These are phyloP conservation scores for Vicia sativa DNA, from an alignment of 306 rosid genomes.

Conservation along the genomic window DNA sequence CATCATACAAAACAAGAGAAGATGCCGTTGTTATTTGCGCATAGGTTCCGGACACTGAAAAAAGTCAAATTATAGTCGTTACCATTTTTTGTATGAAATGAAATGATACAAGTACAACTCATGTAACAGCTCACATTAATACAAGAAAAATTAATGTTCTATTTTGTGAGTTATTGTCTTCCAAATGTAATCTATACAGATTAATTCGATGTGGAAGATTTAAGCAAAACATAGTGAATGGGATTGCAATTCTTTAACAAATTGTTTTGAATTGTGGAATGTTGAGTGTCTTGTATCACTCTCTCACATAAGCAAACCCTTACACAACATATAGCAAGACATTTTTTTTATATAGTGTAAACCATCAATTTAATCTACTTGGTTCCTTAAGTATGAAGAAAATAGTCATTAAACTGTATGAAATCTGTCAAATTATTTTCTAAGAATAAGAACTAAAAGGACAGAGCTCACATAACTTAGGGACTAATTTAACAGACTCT, in stretches of 20 bases:
- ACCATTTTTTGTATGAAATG: constrained; percentile 32
- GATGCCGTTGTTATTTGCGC: constrained; percentile 45
- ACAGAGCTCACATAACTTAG: too few species aligned
- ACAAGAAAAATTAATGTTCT: not conserved
- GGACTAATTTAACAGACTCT: too few species aligned
- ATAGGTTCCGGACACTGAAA: constrained; percentile 41
- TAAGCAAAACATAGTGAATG: not conserved
- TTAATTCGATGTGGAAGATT: not conserved
- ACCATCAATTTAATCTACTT: too few species aligned
- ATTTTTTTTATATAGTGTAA: too few species aligned
- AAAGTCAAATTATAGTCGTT: constrained; percentile 20
- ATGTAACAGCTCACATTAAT: constrained; percentile 19
- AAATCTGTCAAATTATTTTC: too few species aligned
- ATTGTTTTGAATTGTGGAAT: not conserved
- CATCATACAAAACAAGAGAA: constrained; percentile 60
- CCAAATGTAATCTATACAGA: constrained; percentile 29
- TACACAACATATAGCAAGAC: too few species aligned
- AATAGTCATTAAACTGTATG: too few species aligned
- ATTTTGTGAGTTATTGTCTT: constrained; percentile 25
- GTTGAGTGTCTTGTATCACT: too few species aligned
- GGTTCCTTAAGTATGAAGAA: too few species aligned
- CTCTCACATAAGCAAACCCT: too few species aligned
- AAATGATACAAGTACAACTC: constrained; percentile 17
- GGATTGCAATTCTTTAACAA: constrained; percentile 18
- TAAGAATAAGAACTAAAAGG: too few species aligned